Evolutionary conservation across 2,329 filamentous ascomycete genomes (phyloP).

Genomic region (Parastagonospora avenae): DNA sequence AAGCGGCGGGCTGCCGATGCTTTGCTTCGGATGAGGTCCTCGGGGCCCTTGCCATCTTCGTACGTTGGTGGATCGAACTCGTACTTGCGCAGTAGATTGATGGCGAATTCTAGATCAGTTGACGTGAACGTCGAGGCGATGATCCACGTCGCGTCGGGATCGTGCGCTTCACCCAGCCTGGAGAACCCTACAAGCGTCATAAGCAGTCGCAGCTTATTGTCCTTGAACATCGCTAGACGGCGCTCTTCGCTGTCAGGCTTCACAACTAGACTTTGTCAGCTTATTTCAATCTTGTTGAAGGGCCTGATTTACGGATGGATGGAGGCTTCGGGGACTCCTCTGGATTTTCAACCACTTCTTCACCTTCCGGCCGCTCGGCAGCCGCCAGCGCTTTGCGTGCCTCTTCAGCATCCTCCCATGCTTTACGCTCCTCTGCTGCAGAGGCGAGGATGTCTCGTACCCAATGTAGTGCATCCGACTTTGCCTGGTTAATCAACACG

Average conservation of each 20-base stretch:
- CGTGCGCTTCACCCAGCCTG: slow-evolving; percentile 69
- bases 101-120: slow-evolving; percentile 67
- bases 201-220: slow-evolving; percentile 83
- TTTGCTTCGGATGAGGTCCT: slow-evolving; percentile 79
- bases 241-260: slow-evolving; percentile 69
- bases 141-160: slow-evolving; percentile 77
- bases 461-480: slow-evolving; percentile 79
- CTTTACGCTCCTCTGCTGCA: slow-evolving; percentile 73
- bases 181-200: slow-evolving; percentile 77
- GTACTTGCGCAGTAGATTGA: slow-evolving; percentile 76
- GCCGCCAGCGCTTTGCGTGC: slow-evolving; percentile 56
- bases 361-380: slow-evolving; percentile 36
- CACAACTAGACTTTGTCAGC: slow-evolving; percentile 25
- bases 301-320: slow-evolving; percentile 47
- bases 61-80: slow-evolving; percentile 80
- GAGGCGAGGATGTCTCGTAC: slow-evolving; percentile 71
- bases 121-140: slow-evolving; percentile 71
- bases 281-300: slow-evolving; percentile 20
- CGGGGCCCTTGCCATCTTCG: slow-evolving; percentile 74
- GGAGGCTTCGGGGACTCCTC: slow-evolving; percentile 46
- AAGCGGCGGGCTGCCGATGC: slow-evolving; percentile 51
- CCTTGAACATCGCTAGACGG: slow-evolving; percentile 81
- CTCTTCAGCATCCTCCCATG: slow-evolving; percentile 76
- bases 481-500: slow-evolving; percentile 78
- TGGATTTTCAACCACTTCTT: slow-evolving; percentile 37